These are phyloP conservation scores for Paecilomyces dactylethromorphus DNA, from an alignment of 2,329 filamentous ascomycete genomes.

Conservation along the genomic window DNA sequence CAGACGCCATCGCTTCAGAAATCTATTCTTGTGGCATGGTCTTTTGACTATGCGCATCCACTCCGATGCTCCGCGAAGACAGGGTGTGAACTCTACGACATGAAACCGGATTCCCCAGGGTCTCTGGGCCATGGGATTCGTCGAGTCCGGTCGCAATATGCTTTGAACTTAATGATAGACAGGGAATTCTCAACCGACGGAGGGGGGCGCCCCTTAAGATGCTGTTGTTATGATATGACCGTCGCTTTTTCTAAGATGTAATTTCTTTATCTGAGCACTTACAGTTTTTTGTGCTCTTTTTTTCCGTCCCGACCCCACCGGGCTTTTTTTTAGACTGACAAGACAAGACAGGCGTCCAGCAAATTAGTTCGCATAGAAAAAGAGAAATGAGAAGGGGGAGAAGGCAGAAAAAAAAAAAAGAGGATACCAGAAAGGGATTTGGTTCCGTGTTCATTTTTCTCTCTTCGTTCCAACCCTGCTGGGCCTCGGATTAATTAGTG, in stretches of 20 bases:
- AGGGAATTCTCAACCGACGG: neutral
- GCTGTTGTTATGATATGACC: neutral
- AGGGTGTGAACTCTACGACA: neutral
- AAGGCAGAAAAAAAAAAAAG: constrained; percentile 11
- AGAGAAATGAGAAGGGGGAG: neutral
- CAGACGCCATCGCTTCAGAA: neutral
- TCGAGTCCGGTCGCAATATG: neutral
- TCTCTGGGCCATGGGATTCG: neutral
- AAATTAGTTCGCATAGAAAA: neutral
- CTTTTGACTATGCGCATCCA: neutral
- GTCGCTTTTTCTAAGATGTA: neutral
- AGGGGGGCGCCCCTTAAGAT: neutral
- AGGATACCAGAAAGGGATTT: neutral
- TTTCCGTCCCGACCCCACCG: constrained; percentile 7
- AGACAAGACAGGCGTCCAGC: constrained; percentile 3
- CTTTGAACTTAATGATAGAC: neutral
- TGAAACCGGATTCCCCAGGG: neutral
- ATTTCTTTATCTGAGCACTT: constrained; percentile 11
- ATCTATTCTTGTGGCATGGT: neutral
- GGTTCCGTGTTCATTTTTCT: constrained; percentile 4
- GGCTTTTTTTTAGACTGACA: constrained; percentile 8
- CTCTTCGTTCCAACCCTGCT: constrained; percentile 12
- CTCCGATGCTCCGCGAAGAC: neutral
- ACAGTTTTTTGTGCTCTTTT: neutral
- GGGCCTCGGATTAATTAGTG: constrained; percentile 6